These are phyloP conservation scores for Tetracentron sinense DNA, from an alignment of 164 flowering plant species.

Conservation along the genomic window DNA sequence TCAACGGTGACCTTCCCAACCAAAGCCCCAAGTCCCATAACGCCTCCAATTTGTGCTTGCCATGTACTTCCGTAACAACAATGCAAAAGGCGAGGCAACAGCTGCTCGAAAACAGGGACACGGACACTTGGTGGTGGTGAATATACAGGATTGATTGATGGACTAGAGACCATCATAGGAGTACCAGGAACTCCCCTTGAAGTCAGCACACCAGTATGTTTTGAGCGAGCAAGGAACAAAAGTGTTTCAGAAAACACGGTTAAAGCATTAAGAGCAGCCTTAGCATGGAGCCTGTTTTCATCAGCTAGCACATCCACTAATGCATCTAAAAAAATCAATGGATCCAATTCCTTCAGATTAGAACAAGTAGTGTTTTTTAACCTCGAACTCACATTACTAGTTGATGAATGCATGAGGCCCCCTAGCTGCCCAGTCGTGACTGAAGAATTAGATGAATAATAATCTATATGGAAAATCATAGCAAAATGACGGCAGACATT, in stretches of 20 bases:
- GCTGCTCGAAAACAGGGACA: slow-evolving; percentile 91
- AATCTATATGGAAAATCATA: slow-evolving; percentile 77
- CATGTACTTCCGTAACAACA: slow-evolving; percentile 94
- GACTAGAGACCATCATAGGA: slow-evolving; percentile 97
- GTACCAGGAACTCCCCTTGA: slow-evolving; percentile 84
- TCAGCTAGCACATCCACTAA: slow-evolving; percentile 90
- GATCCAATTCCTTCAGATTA: slow-evolving; percentile 87
- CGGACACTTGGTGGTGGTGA: slow-evolving; percentile 93
- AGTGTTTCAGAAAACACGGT: slow-evolving; percentile 85
- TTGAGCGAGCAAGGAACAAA: slow-evolving; percentile 79
- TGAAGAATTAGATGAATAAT: slow-evolving; percentile 37
- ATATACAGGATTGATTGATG: slow-evolving; percentile 89
- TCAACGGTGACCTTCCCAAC: slow-evolving; percentile 96
- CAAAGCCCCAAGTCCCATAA: slow-evolving; percentile 92
- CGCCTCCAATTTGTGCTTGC: slow-evolving; percentile 99
- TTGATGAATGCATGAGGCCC: slow-evolving; percentile 52
- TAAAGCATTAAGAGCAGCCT: slow-evolving; percentile 82
- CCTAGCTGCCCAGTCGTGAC: slow-evolving; percentile 36
- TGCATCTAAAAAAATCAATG: slow-evolving; percentile 91
- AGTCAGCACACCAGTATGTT: slow-evolving; percentile 63
- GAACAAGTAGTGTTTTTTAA: slow-evolving; percentile 39
- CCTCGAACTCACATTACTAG: slow-evolving; percentile 35
- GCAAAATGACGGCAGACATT: slow-evolving; percentile 96
- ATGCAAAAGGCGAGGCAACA: slow-evolving; percentile 91
- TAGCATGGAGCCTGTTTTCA: slow-evolving; percentile 89